Base-by-base conservation (phyloP, 148 eudicot genomes). In the Beta vulgaris region DNA sequence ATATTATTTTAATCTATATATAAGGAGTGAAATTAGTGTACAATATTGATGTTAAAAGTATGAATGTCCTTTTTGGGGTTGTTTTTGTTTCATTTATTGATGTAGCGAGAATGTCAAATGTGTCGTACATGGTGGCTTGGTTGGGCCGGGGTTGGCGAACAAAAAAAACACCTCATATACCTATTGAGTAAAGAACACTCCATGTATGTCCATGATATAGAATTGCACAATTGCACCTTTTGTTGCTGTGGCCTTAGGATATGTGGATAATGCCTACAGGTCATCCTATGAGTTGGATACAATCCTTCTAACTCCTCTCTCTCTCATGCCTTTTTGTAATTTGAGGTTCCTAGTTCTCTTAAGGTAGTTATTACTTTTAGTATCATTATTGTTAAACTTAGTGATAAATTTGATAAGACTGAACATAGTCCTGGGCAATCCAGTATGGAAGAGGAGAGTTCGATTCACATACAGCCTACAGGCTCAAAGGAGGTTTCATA, bases 251-350 rank as follows among this genome's bases (percentile, higher is more conserved):
- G 72, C 65, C 10, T n/a, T 46, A 36, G 10, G 25, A 15, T 29
- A 16, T 55, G 6, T 9, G 60, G 81, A 78, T 78, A 78, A 58
- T 49, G 73, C 46, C 60, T 73, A 57, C 81, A 73, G 19, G 68
- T 73, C 77, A 78, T 15, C 71, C 48, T 11, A 70, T 12, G 28
- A 21, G 7, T 49, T 35, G 53, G 70, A 64, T 77, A 63, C 8
- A 63, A n/a, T n/a, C 29, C 23, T 25, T 57, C 3, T 10, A 18
- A 48, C 18, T 48, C 53, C 53, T 1, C 19, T 19, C 51, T 54
- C 59, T 54, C n/a, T 6, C 60, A n/a, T n/a, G n/a, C 8, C 26
- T 25, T 55, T 55, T 23, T 23, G 23, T 55, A 11, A n/a, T n/a
- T n/a, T n/a, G n/a, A n/a, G n/a, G n/a, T n/a, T n/a, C n/a, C n/a